Conservation (phyloP, 169 alveolate genomes). For the Eimeria necatrix region DNA sequence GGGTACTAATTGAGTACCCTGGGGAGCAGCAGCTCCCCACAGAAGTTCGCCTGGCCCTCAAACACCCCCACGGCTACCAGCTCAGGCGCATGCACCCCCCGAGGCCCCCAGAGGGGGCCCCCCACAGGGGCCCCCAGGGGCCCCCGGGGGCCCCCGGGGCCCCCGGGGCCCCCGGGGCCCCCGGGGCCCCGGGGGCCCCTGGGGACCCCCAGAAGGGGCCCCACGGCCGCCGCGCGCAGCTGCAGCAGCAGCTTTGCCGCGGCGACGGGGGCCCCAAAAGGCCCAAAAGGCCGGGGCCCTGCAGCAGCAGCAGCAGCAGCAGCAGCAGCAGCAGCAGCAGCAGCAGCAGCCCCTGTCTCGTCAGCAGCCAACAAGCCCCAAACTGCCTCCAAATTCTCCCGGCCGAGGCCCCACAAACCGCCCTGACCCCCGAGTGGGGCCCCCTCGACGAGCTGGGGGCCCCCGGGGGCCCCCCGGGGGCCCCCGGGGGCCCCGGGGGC, state of each 20-base stretch:
- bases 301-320: background rate
- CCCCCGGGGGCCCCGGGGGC: background rate
- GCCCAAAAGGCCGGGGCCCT: background rate
- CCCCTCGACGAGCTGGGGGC: too few species aligned
- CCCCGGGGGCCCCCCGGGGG: too few species aligned
- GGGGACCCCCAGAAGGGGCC: slow-evolving; percentile 16
- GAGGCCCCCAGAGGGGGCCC: slow-evolving; percentile 5
- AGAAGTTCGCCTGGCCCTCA: slow-evolving; percentile 73
- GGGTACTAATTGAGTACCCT: slow-evolving; percentile 16
- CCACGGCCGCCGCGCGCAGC: background rate
- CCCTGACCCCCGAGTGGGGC: too few species aligned
- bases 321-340: background rate
- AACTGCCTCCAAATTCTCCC: background rate
- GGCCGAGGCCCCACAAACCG: background rate
- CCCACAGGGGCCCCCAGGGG: background rate
- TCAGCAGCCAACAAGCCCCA: background rate
- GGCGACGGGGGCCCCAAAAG: background rate
- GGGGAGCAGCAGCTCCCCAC: slow-evolving; percentile 43
- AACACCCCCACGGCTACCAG: slow-evolving; percentile 73
- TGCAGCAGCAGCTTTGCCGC: background rate
- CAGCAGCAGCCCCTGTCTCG: background rate
- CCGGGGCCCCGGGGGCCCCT: background rate
- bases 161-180: background rate
- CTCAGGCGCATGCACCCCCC: background rate
- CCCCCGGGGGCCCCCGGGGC: slow-evolving; percentile 4